Conservation (phyloP, 2,329 filamentous ascomycete genomes). For the Trichoderma sp. region DNA sequence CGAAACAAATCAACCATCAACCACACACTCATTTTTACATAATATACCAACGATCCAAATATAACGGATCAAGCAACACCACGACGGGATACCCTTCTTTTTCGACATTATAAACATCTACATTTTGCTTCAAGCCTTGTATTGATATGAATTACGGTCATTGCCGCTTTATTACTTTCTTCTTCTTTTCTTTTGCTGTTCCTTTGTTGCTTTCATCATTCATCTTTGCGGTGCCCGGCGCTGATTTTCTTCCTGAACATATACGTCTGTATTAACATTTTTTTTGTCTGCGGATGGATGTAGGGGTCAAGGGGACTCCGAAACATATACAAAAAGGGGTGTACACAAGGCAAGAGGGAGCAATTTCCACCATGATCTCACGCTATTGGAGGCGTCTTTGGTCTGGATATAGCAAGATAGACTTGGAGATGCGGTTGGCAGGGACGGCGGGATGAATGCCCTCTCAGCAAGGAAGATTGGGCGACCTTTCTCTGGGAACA, state of each 20-base stretch:
- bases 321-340: conserved; percentile 1
- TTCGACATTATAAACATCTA: neutral
- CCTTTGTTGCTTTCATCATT: neutral
- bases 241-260: neutral
- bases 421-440: neutral
- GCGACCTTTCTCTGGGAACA: neutral
- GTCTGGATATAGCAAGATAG: neutral
- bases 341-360: conserved; percentile 2
- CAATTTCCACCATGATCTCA: conserved; percentile 7
- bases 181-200: conserved; percentile 3
- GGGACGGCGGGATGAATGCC: neutral
- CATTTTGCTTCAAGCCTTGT: conserved; percentile 12
- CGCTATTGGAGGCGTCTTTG: conserved; percentile 11
- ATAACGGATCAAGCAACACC: conserved; percentile 16
- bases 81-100: conserved; percentile 24
- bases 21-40: neutral
- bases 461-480: neutral
- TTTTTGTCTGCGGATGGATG: neutral
- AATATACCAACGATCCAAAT: neutral
- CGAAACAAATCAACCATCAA: neutral
- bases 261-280: neutral
- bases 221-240: neutral
- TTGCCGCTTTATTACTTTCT: conserved; percentile 3
- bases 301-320: neutral
- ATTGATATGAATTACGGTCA: conserved; percentile 21